Evolutionary conservation across 352 stramenopile genomes (phyloP), one percentile per base, ranked within the genome.

Genomic region (Globisporangium solare): DNA sequence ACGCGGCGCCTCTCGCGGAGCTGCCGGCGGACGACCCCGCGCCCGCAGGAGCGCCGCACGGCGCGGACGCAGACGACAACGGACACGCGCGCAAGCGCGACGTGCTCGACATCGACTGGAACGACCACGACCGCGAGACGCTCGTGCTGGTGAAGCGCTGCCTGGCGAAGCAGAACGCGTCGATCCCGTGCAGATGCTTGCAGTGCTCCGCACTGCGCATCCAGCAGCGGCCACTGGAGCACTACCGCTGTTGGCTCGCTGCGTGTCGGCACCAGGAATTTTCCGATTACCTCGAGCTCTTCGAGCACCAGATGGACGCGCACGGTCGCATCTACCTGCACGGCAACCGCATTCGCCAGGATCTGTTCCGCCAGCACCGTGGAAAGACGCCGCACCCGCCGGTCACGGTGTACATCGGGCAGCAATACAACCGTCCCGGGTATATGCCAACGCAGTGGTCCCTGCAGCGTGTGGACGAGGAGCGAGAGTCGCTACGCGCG

Each of bases 231-330:
- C 42, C 56, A 12, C 13, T 13, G 15, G 20, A 41, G 14, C 41
- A 45, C 31, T 69, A 59, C 37, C 42, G 32, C 17, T 69, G 62
- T 24, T 35, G 54, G 13, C 40, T 48, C 18, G 10, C 35, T 13
- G 54, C 43, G 11, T 85, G 76, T 45, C 37, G 41, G 43, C 53
- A 63, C 20, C 27, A 43, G 14, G 13, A 6, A 13, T 88, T 83
- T 27, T 27, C 61, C 6, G 67, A 77, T 14, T 64, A 81, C 24
- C 62, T 68, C 6, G 63, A 63, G 13, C 63, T 87, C 51, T 63
- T 80, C 43, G 75, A 88, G 54, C 81, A 91, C 61, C 81, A 91
- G 49, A 42, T 83, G 40, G 57, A 68, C 6, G 56, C 63, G 4
- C 81, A 91, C 54, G 79, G 74, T 35, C 60, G 47, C 7, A 43